Evolutionary conservation across 2,329 filamentous ascomycete species (phyloP).

Genomic region (Sclerotinia borealis): DNA sequence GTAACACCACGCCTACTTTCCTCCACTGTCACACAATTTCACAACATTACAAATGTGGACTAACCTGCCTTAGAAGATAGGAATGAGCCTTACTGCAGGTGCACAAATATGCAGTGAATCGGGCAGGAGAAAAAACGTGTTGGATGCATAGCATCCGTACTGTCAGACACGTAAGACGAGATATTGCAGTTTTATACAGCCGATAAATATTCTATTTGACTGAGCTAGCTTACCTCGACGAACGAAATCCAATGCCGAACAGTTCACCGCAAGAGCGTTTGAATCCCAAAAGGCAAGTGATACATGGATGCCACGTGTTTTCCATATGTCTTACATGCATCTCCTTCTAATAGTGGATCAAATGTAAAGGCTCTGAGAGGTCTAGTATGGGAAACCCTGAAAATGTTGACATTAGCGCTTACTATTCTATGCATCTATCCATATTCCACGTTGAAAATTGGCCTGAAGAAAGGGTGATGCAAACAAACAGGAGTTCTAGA

Average conservation of each 20-base stretch:
- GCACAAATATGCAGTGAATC: neutral
- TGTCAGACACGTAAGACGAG: neutral
- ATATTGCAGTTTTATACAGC: neutral
- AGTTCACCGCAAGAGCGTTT: neutral
- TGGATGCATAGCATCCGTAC: neutral
- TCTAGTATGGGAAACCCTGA: neutral
- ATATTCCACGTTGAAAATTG: neutral
- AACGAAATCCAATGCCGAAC: neutral
- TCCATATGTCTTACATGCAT: conserved; percentile 8
- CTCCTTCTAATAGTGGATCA: neutral
- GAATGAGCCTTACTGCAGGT: neutral
- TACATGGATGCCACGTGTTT: conserved; percentile 6
- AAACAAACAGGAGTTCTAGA: neutral
- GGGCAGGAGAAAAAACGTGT: neutral
- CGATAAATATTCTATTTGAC: neutral
- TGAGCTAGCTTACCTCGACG: neutral
- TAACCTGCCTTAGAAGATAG: neutral
- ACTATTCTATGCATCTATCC: neutral
- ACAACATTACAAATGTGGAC: too few species aligned
- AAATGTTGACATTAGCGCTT: neutral
- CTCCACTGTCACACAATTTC: neutral
- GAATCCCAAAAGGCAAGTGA: neutral
- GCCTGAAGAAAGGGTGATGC: neutral
- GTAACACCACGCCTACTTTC: neutral
- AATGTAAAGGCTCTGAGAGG: conserved; percentile 1